Evolutionary conservation across 2,329 filamentous ascomycete genomes (phyloP).

Genomic region (Polytolypa hystricis): DNA sequence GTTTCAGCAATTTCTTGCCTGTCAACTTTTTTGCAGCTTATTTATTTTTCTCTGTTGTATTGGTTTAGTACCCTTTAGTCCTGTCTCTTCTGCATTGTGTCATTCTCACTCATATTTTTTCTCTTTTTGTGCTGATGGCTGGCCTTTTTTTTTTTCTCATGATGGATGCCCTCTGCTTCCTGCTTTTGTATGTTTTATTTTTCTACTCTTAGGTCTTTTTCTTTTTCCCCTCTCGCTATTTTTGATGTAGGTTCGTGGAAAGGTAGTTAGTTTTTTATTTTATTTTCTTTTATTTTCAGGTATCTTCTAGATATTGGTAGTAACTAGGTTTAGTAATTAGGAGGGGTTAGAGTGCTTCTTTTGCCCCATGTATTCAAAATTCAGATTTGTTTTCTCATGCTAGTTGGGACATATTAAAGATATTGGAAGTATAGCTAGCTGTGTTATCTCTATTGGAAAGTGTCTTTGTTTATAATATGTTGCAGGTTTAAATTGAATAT

Average conservation of each 20-base stretch:
- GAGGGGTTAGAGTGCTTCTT: no score
- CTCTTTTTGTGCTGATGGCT: constrained; percentile 1
- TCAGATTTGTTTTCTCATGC: no score
- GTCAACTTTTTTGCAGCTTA: background rate
- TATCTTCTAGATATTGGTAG: no score
- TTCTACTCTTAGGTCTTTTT: background rate
- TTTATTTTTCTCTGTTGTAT: background rate
- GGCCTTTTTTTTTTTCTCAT: constrained; percentile 1
- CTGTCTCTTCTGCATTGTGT: background rate
- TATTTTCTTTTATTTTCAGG: background rate
- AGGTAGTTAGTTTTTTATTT: background rate
- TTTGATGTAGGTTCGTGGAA: background rate
- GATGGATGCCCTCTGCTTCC: background rate
- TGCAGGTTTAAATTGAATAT: no score
- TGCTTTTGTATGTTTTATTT: constrained; percentile 1
- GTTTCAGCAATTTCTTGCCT: background rate
- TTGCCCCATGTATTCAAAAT: no score
- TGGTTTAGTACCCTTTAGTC: background rate
- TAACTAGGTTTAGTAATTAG: no score
- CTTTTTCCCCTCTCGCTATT: background rate
- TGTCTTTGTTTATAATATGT: no score
- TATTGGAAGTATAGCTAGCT: no score
- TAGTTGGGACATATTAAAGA: no score
- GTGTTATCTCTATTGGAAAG: no score
- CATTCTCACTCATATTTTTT: background rate